Evolutionary conservation across 164 flowering plant species (phyloP).

Genomic region (Vitis vinifera): DNA sequence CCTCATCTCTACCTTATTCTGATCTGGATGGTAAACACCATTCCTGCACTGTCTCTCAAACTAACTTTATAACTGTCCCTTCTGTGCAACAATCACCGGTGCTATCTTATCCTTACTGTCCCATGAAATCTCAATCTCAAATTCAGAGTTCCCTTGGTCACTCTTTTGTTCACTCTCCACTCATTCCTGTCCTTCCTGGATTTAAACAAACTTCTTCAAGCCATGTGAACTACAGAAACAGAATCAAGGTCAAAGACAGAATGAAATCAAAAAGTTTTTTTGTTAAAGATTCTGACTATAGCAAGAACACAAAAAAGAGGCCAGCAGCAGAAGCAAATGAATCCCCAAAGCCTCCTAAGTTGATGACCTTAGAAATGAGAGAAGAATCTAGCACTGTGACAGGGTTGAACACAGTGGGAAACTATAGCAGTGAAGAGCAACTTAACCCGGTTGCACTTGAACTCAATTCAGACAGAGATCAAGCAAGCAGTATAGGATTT

Average conservation of each 20-base stretch:
- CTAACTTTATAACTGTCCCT: conserved; percentile 16
- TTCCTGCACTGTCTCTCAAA: conserved; percentile 10
- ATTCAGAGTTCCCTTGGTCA: conserved; percentile 21
- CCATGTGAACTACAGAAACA: conserved; percentile 19
- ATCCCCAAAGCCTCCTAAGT: conserved; percentile 28
- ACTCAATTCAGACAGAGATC: conserved; percentile 19
- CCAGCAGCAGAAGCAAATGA: conserved; percentile 20
- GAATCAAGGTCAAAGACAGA: conserved; percentile 22
- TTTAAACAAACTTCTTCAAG: conserved; percentile 16
- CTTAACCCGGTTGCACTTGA: conserved; percentile 13
- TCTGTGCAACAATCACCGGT: conserved; percentile 12
- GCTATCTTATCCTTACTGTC: conserved; percentile 19
- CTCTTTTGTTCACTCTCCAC: conserved; percentile 23
- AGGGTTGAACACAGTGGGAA: conserved; percentile 11
- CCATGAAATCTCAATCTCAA: conserved; percentile 17
- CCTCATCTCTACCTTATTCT: conserved; percentile 15
- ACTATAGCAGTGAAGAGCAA: neutral
- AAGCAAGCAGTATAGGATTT: conserved; percentile 11
- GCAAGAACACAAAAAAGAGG: conserved; percentile 40
- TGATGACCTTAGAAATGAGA: conserved; percentile 25
- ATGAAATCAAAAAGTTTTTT: conserved; percentile 19
- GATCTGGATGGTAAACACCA: conserved; percentile 11
- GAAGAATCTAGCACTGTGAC: conserved; percentile 18
- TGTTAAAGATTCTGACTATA: conserved; percentile 16
- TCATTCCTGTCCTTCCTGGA: conserved; percentile 31